Base-by-base conservation (phyloP, 2,329 filamentous ascomycete species). In the Thyridium curvatum region DNA sequence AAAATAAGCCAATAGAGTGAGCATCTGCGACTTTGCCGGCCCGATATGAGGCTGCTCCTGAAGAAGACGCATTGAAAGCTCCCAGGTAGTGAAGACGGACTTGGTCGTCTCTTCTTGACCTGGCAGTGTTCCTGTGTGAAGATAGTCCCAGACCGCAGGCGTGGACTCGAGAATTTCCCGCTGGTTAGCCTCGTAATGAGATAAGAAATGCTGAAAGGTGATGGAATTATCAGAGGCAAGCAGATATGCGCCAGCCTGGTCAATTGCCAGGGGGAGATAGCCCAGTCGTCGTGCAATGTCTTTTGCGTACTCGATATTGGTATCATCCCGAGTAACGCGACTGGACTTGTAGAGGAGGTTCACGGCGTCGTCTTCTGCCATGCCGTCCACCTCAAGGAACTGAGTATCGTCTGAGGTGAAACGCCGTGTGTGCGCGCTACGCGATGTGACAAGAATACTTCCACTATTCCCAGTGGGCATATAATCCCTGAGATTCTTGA, bases 61-160 rank as follows among this genome's bases (percentile, higher is more conserved):
- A 4, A 34, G 12, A 12, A 34, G 33, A 17, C 15, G 33, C 17
- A 34, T 21, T 4, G 33, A 17, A 14, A 34, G n/a, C 17, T 21
- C 21, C 33, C 33, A 34, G 4, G 33, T 34, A 13, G 33, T 34
- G 33, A 34, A 34, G 33, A 34, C 33, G 3, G 33, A 34, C 33
- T 34, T 18, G 16, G 33, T 21, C 8, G 13, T 21, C 12, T 34
- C 33, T 13, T 12, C 12, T 12, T 34, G 33, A 13, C 17, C 33
- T 4, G 33, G 12, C 17, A 21, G 21, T 12, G 16, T 14, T 6
- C 17, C 21, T 12, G 17, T 17, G 9, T 34, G 15, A 8, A 34
- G 33, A 21, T 34, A 34, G 12, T 34, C 33, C 10, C 13, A 21
- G 4, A 34, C 14, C 4, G 33, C 33, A 4, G 7, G 16, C 16